Evolutionary conservation across 371 early-diverging fungal species (phyloP).

Genomic region (Mortierella sp.): DNA sequence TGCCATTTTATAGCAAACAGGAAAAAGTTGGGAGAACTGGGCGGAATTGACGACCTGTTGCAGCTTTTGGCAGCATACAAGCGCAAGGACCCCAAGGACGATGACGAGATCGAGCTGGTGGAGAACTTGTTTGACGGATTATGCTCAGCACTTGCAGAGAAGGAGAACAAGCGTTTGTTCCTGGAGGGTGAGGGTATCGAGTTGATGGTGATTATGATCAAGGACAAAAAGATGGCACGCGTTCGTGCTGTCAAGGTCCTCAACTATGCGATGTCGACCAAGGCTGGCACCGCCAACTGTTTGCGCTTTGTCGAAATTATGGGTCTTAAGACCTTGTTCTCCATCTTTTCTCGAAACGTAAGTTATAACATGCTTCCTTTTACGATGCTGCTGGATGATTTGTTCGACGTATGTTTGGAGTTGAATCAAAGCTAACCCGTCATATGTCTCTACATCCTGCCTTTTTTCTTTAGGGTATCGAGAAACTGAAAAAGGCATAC

Average conservation of each 20-base stretch:
- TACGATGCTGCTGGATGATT: neutral
- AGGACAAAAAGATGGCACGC: constrained; percentile 84
- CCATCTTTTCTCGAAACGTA: constrained; percentile 83
- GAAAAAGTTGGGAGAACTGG: constrained; percentile 70
- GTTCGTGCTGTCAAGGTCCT: constrained; percentile 90
- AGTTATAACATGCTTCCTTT: neutral
- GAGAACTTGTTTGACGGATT: constrained; percentile 91
- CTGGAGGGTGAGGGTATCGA: constrained; percentile 91
- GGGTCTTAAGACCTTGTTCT: constrained; percentile 87
- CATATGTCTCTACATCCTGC: too few relatives aligned
- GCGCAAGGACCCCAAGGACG: constrained; percentile 85
- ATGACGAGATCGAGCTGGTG: constrained; percentile 90
- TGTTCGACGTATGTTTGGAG: neutral
- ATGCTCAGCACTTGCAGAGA: constrained; percentile 74
- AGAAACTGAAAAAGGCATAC: constrained; percentile 77
- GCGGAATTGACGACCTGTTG: constrained; percentile 83
- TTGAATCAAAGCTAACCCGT: too few relatives aligned
- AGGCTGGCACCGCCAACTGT: constrained; percentile 67
- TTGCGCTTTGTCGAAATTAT: constrained; percentile 82
- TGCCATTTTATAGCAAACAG: constrained; percentile 68
- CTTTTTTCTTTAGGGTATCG: constrained; percentile 67
- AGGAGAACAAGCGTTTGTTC: constrained; percentile 79
- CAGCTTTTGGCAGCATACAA: constrained; percentile 75
- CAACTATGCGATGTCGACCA: constrained; percentile 83
- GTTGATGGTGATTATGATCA: constrained; percentile 89